Base-by-base conservation (phyloP, 129 eudicot genomes). In the Apium graveolens region DNA sequence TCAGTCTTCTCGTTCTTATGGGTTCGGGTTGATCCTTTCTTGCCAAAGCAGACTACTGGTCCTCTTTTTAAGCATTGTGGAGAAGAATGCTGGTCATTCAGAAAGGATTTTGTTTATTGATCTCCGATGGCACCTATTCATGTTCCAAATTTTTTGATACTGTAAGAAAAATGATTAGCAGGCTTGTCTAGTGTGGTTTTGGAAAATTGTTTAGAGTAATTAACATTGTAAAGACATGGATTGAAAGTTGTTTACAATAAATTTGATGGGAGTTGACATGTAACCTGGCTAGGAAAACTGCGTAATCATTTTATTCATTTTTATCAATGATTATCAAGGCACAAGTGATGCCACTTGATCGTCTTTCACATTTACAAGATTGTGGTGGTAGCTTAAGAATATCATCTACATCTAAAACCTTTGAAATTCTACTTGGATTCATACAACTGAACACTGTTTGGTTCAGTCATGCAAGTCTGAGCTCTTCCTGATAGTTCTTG, bases 401-500 rank as follows among this genome's bases (percentile, higher is more conserved):
- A 37, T 72, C 32, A 77, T 81, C 84, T 76, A 83, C 78, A 66
- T 81, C 75, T 37, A 16, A 79, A 60, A 77, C 66, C 80, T 77
- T 82, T 46, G 80, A 76, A 48, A 74, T 43, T 76, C 78, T 87
- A 74, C 85, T 78, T 14, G 78, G 57, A 29, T 24, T 85, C 34
- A 65, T 83, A 31, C 81, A 29, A 77, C 81, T 78, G 49, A 86
- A 44, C 29, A 77, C 81, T 78, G 66, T 85, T 39, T 38, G 91
- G 83, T 75, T 74, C 87, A 3, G 84, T 77, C 44, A 86, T 73
- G 78, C 26, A 68, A 7, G 86, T 60, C 76, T 78, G 88, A 46
- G 84, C 68, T 26, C 46, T 79, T 45, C 87, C 88, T 3, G 98
- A 88, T n/a, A 94, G 78, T 78, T 91, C 93, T 75, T 88, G 90